Evolutionary conservation across 768 basidiomycete species (phyloP).

Genomic region (Ramaria sp.): DNA sequence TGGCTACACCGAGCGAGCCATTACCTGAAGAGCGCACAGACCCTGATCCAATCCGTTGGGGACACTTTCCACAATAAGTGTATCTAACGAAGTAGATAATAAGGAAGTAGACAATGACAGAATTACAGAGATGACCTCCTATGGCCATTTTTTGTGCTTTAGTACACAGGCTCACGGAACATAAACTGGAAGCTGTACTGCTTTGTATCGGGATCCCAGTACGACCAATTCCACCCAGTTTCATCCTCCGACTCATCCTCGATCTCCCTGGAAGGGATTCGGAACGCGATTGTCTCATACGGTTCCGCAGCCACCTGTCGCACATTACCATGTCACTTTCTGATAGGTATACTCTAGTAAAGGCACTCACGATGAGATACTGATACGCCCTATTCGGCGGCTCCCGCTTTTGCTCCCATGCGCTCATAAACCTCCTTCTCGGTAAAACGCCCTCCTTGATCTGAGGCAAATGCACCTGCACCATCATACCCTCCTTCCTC

Average conservation of each 20-base stretch:
- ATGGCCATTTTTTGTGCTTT: conserved; percentile 1
- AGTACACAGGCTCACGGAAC: conserved; percentile 34
- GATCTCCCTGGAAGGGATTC: conserved; percentile 93
- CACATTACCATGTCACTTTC: neutral
- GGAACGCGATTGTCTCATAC: conserved; percentile 98
- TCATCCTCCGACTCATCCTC: conserved; percentile 86
- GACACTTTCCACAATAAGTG: too few relatives aligned
- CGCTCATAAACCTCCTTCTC: conserved; percentile 87
- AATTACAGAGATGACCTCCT: neutral
- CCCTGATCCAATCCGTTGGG: neutral
- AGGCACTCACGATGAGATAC: conserved; percentile 78
- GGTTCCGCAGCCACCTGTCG: conserved; percentile 94
- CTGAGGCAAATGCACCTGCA: conserved; percentile 92
- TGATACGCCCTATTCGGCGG: conserved; percentile 94
- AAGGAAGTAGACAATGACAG: too few relatives aligned
- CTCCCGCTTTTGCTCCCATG: conserved; percentile 95
- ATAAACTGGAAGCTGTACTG: conserved; percentile 98
- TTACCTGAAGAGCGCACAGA: neutral
- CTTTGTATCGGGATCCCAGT: conserved; percentile 99
- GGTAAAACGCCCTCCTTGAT: conserved; percentile 81
- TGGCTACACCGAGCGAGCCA: neutral
- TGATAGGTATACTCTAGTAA: neutral
- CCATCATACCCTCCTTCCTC: conserved; percentile 93
- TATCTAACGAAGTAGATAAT: too few relatives aligned
- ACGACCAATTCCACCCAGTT: conserved; percentile 94